phyloP scores from a whole-genome alignment of 805 yeast genomes.

The Lipomyces orientalis region DNA sequence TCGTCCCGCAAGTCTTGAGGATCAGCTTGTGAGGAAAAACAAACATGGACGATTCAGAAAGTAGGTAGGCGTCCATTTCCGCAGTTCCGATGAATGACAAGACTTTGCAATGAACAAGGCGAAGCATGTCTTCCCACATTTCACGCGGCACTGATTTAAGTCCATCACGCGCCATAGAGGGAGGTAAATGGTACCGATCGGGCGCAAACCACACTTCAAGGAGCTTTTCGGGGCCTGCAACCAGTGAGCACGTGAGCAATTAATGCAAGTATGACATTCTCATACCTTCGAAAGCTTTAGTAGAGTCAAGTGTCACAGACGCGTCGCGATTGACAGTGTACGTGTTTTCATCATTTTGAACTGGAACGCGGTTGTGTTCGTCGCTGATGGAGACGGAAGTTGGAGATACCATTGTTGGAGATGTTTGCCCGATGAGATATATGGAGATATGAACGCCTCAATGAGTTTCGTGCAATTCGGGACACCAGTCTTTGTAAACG shows the following conservation, averaged over 20 bases:
- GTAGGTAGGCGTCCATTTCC: constrained; percentile 77
- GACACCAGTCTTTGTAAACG: constrained; percentile 12
- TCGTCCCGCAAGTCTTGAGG: constrained; percentile 95
- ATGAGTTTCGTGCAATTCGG: background rate
- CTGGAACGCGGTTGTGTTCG: constrained; percentile 19
- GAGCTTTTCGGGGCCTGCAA: constrained; percentile 80
- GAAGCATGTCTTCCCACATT: constrained; percentile 75
- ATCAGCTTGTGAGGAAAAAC: constrained; percentile 85
- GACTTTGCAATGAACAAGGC: constrained; percentile 85
- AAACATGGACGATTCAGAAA: constrained; percentile 88
- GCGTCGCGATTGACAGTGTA: constrained; percentile 75
- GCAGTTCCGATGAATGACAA: constrained; percentile 74
- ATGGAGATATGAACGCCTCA: background rate
- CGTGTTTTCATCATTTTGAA: constrained; percentile 18
- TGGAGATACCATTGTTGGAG: constrained; percentile 26
- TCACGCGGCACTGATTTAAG: constrained; percentile 65
- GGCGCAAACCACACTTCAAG: constrained; percentile 88
- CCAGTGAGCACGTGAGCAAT: constrained; percentile 13
- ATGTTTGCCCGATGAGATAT: background rate
- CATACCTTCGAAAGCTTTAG: constrained; percentile 83
- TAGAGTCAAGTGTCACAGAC: constrained; percentile 79
- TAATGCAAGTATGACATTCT: background rate
- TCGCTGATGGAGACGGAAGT: background rate
- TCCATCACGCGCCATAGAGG: constrained; percentile 51
- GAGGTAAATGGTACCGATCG: constrained; percentile 50